phyloP scores from a whole-genome alignment of 108 stramenopile species.

The Schizochytrium sp. region DNA sequence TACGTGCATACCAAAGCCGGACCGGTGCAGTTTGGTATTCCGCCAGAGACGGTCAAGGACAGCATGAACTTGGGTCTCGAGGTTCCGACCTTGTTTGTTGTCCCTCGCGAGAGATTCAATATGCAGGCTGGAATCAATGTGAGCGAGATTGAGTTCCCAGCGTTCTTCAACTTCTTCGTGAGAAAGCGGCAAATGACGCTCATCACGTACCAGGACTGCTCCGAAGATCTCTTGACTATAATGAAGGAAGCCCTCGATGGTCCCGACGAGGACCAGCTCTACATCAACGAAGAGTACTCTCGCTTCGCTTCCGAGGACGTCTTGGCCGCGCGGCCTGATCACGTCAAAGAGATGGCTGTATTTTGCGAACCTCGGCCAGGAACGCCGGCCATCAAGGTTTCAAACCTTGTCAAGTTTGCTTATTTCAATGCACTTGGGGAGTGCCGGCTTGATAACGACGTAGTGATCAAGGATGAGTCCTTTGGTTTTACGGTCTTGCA shows the following conservation, averaged over 20 bases:
- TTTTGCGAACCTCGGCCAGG: slow-evolving; percentile 48
- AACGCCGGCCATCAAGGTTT: background rate
- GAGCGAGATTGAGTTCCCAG: slow-evolving; percentile 35
- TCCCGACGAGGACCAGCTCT: slow-evolving; percentile 19
- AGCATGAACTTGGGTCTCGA: slow-evolving; percentile 32
- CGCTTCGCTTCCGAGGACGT: slow-evolving; percentile 62
- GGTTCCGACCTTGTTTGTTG: slow-evolving; percentile 19
- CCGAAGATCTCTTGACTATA: slow-evolving; percentile 22
- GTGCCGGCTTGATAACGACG: background rate
- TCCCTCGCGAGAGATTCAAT: slow-evolving; percentile 15
- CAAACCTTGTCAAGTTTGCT: background rate
- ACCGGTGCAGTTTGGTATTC: slow-evolving; percentile 28
- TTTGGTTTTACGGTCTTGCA: slow-evolving; percentile 29
- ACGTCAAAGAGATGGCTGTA: slow-evolving; percentile 70
- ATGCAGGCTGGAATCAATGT: slow-evolving; percentile 31
- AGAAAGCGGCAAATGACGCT: slow-evolving; percentile 19
- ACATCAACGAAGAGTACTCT: slow-evolving; percentile 56
- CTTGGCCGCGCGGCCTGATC: slow-evolving; percentile 55
- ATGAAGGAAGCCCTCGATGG: slow-evolving; percentile 36
- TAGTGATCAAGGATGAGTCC: slow-evolving; percentile 4
- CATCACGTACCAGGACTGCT: slow-evolving; percentile 21
- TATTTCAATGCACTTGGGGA: slow-evolving; percentile 3
- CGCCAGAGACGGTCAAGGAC: slow-evolving; percentile 38
- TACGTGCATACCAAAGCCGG: slow-evolving; percentile 27
- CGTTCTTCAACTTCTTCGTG: slow-evolving; percentile 34